Evolutionary conservation across 1,139 yeast species (phyloP).

Genomic region (Pichia sp.): DNA sequence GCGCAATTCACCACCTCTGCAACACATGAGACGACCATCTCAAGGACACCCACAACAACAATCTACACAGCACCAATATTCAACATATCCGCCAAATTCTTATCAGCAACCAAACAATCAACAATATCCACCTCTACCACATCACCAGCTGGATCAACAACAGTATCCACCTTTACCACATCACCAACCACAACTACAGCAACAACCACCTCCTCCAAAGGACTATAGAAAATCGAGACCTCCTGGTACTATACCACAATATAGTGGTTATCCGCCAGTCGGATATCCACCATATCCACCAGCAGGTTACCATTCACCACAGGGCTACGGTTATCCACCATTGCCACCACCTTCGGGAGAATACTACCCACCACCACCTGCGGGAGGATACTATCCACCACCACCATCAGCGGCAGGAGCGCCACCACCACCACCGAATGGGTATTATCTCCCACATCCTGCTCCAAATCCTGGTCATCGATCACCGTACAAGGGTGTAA

Average conservation of each 20-base stretch:
- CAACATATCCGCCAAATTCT: neutral
- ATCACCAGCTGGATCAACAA: neutral
- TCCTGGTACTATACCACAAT: neutral
- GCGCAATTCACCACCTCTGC: constrained; percentile 13
- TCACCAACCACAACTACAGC: neutral
- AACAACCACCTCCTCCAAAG: neutral
- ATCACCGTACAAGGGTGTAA: neutral
- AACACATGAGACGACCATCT: neutral
- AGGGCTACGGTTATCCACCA: constrained; percentile 1
- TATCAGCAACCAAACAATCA: neutral
- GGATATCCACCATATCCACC: constrained; percentile 2
- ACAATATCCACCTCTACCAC: neutral
- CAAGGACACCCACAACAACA: neutral
- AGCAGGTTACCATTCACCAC: constrained; percentile 3
- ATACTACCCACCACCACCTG: neutral
- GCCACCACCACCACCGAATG: neutral
- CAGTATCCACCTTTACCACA: constrained; percentile 6
- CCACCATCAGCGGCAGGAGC: neutral
- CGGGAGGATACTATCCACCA: neutral
- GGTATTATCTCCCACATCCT: constrained; percentile 5
- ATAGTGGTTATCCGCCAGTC: neutral
- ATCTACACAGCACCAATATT: neutral
- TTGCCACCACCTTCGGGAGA: neutral
- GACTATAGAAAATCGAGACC: neutral
- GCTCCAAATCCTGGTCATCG: constrained; percentile 1